Evolutionary conservation across 78 protist genomes (phyloP), one percentile per base, ranked within the genome.

Genomic region (Blattamonas nauphoetae): DNA sequence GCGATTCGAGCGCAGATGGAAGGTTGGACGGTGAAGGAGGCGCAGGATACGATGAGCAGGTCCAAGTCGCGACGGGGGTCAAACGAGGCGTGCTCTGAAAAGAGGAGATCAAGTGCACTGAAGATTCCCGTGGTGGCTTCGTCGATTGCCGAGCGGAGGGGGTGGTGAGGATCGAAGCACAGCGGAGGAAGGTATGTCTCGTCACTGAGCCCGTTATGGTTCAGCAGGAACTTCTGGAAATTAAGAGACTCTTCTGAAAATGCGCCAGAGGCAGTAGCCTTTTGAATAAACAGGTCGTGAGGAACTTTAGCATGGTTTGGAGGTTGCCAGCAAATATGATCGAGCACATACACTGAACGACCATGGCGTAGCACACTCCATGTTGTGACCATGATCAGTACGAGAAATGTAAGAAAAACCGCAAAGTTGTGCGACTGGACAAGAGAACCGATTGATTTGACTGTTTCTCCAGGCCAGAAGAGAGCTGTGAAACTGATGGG

Each of bases 21-120:
- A 1, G 89, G 89, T 5, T 78, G 63, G 46, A 85, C 55, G 84
- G 45, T 35, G 45, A 87, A 87, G 87, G 81, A 35, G 29, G 89
- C 42, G 45, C 89, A 87, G 33, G 2, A 41, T 35, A 78, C 44
- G 33, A 87, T 84, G 21, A 87, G 46, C 1, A 87, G 1, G 4
- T 87, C 89, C 3, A 87, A 77, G 42, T 87, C 77, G 3, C 3
- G 11, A 11, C 21, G 71, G 21, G 71, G 38, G 21, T 55, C 71
- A 55, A 55, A 55, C 11, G 21, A 55, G 38, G 71, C 38, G 21
- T 55, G 11, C 71, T 55, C 71, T 55, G 71, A 11, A 55, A 55
- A 55, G 21, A 55, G 71, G 38, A 29, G 11, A 21, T 55, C 71
- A 55, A 55, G 71, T 29, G 21, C 21, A 55, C 71, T 21, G 71